These are phyloP conservation scores for Iris pallida DNA, from an alignment of 116 monocot species.

Conservation along the genomic window DNA sequence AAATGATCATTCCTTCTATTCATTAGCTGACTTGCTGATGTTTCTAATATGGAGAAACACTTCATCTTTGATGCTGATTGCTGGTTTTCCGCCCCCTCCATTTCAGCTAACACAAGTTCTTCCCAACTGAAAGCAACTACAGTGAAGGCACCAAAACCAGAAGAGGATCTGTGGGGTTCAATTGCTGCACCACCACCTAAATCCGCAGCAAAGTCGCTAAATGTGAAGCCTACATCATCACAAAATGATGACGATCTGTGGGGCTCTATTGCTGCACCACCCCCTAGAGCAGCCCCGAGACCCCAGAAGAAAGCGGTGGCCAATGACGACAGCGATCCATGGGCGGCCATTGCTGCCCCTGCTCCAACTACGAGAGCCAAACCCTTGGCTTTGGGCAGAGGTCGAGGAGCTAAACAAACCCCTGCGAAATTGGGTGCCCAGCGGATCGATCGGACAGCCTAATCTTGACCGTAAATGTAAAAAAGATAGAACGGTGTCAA, in stretches of 20 bases:
- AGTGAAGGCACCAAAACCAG: slow-evolving; percentile 24
- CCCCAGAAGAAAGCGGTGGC: slow-evolving; percentile 24
- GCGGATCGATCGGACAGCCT: slow-evolving; percentile 58
- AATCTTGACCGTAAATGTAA: slow-evolving; percentile 16
- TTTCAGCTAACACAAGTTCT: slow-evolving; percentile 37
- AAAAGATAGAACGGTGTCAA: neutral
- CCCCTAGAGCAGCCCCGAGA: slow-evolving; percentile 50
- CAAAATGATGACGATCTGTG: slow-evolving; percentile 66
- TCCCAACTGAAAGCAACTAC: slow-evolving; percentile 17
- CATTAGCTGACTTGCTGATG: neutral
- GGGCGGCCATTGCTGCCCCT: slow-evolving; percentile 94
- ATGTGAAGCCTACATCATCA: slow-evolving; percentile 31
- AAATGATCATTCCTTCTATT: slow-evolving; percentile 4
- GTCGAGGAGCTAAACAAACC: slow-evolving; percentile 53
- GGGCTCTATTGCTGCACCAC: slow-evolving; percentile 81
- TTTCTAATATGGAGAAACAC: no score
- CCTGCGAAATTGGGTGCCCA: slow-evolving; percentile 80
- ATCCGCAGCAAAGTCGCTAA: slow-evolving; percentile 11
- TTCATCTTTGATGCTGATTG: no score
- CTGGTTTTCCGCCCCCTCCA: neutral
- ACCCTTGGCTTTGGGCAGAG: slow-evolving; percentile 73
- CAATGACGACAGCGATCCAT: slow-evolving; percentile 60
- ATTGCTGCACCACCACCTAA: slow-evolving; percentile 33
- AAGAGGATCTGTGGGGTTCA: slow-evolving; percentile 72
- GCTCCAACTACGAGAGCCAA: slow-evolving; percentile 81